Conservation (phyloP, 2,329 filamentous ascomycete species). For the Trichoderma lentiforme region DNA sequence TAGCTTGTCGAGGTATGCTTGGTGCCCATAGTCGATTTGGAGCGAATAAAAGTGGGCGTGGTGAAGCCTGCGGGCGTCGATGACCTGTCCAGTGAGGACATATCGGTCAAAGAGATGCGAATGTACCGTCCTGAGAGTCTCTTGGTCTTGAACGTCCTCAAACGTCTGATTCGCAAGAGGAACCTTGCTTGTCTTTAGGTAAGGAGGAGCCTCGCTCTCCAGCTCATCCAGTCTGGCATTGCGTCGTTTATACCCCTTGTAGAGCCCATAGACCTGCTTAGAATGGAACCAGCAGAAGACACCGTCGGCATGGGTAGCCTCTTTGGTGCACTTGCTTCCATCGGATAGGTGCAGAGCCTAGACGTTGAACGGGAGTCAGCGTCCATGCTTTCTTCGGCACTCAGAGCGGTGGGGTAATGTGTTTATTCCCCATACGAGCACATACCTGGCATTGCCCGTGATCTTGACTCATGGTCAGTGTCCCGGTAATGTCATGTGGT, state of each 20-base stretch:
- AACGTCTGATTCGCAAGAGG: slow-evolving; percentile 6
- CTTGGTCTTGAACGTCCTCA: not conserved
- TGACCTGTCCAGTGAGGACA: slow-evolving; percentile 1
- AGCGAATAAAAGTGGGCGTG: slow-evolving; percentile 9
- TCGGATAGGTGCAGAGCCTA: slow-evolving; percentile 3
- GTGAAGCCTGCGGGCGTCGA: slow-evolving; percentile 10
- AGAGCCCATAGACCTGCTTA: slow-evolving; percentile 6
- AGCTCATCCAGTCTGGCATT: not conserved
- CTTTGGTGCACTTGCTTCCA: not conserved
- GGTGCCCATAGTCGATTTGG: not conserved
- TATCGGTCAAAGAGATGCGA: not conserved
- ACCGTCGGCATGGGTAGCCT: slow-evolving; percentile 8
- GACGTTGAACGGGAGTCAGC: not conserved
- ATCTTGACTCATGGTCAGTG: not conserved
- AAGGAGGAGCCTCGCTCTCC: not conserved
- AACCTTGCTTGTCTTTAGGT: not conserved
- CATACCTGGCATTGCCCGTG: not conserved
- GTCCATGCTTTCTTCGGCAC: not conserved
- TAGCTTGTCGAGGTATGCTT: slow-evolving; percentile 6
- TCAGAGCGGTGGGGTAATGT: not conserved
- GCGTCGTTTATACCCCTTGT: slow-evolving; percentile 11
- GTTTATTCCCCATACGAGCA: not conserved
- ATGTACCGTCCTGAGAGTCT: not conserved
- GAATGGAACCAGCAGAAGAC: slow-evolving; percentile 10
- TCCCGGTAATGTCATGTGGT: not conserved